Evolutionary conservation across 805 yeast genomes (phyloP).

Genomic region (Wickerhamiella brachini): DNA sequence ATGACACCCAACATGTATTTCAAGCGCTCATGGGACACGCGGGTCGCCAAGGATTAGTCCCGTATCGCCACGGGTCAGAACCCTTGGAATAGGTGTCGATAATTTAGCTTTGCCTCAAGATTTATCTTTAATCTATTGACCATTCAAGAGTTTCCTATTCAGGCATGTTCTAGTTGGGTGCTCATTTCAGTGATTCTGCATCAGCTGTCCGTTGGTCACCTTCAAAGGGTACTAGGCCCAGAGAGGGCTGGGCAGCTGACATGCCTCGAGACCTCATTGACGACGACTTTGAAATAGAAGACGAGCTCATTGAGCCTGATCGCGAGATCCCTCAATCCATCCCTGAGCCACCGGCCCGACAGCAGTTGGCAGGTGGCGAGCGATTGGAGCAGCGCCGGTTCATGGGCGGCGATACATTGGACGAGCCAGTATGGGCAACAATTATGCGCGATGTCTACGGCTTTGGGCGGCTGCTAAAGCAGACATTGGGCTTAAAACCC

Average conservation of each 20-base stretch:
- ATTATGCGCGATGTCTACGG: conserved; percentile 34
- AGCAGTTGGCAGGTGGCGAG: conserved; percentile 17
- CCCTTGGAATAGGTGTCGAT: too few relatives aligned
- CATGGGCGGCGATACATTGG: conserved; percentile 57
- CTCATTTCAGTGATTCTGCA: too few relatives aligned
- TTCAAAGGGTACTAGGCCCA: too few relatives aligned
- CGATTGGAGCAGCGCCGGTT: conserved; percentile 36
- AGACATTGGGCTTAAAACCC: conserved; percentile 31
- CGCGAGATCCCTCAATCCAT: not conserved
- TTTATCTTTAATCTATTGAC: too few relatives aligned
- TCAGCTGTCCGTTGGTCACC: too few relatives aligned
- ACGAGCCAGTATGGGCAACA: conserved; percentile 52
- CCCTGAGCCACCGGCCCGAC: conserved; percentile 3
- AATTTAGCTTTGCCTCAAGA: too few relatives aligned
- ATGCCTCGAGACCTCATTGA: conserved; percentile 1
- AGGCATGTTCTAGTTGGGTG: too few relatives aligned
- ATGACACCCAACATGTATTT: conserved; percentile 83
- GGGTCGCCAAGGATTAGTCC: not conserved
- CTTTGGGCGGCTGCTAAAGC: conserved; percentile 31
- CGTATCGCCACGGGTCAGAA: too few relatives aligned
- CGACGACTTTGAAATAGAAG: conserved; percentile 10
- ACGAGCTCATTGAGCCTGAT: conserved; percentile 9
- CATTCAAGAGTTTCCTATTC: too few relatives aligned
- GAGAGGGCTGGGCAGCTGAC: not conserved
- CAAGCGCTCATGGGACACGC: conserved; percentile 15